These are phyloP conservation scores for Zymoseptoria pseudotritici DNA, from an alignment of 2,329 filamentous ascomycete species.

Conservation along the genomic window DNA sequence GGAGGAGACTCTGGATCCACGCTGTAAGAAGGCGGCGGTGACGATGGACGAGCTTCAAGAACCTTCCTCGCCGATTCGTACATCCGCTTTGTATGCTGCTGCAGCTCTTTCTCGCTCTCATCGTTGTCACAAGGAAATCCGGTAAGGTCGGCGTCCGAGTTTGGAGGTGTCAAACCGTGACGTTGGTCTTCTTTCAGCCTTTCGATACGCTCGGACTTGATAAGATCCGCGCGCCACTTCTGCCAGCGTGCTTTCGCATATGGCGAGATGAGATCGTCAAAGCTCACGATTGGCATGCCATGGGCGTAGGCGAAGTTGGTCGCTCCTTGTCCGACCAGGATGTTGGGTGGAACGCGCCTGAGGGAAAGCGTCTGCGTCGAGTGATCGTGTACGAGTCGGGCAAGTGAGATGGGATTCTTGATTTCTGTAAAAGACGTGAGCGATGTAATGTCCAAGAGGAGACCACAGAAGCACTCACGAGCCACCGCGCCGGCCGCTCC, in stretches of 20 bases:
- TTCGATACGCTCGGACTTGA: conserved; percentile 49
- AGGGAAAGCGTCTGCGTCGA: conserved; percentile 72
- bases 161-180: conserved; percentile 14
- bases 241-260: conserved; percentile 71
- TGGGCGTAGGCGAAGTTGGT: conserved; percentile 77
- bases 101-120: conserved; percentile 4
- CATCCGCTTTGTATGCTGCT: background rate
- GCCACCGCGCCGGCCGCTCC: conserved; percentile 87
- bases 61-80: conserved; percentile 8
- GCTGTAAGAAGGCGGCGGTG: conserved; percentile 26
- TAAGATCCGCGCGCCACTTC: conserved; percentile 68
- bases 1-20: conserved; percentile 10
- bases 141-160: conserved; percentile 16
- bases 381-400: conserved; percentile 71
- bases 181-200: conserved; percentile 22
- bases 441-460: background rate
- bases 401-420: conserved; percentile 84
- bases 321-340: conserved; percentile 80
- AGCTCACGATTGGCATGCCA: conserved; percentile 63
- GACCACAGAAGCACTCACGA: conserved; percentile 52
- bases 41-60: conserved; percentile 30
- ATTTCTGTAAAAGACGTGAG: conserved; percentile 53
- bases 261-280: conserved; percentile 71
- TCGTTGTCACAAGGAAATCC: conserved; percentile 4
- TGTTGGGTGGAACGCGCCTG: conserved; percentile 82